Conservation (phyloP, 192 early-diverging fungal species). For the Phycomyces blakesleeanus region DNA sequence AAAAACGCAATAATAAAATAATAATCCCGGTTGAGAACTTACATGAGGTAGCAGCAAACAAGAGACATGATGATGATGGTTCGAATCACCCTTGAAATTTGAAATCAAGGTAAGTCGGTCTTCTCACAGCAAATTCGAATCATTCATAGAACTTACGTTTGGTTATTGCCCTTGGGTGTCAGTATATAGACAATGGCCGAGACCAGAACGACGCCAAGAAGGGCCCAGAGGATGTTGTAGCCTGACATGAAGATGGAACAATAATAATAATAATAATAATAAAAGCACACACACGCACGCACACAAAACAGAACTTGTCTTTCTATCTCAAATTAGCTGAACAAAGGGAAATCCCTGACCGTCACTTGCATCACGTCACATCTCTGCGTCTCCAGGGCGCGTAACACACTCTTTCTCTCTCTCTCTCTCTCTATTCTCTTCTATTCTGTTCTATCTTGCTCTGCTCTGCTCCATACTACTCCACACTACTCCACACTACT, state of each 20-base stretch:
- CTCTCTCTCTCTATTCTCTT: neutral
- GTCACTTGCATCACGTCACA: neutral
- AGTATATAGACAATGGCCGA: constrained; percentile 47
- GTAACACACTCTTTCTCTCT: neutral
- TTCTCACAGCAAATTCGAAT: neutral
- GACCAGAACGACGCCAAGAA: constrained; percentile 41
- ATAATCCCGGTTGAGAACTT: constrained; percentile 25
- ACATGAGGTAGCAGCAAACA: constrained; percentile 59
- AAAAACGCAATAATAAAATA: neutral
- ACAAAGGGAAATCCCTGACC: neutral
- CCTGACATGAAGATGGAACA: constrained; percentile 40
- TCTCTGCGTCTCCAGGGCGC: neutral
- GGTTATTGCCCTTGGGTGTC: constrained; percentile 55
- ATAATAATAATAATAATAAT: neutral
- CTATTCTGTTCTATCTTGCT: neutral
- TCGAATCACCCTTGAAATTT: constrained; percentile 46
- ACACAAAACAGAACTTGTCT: neutral
- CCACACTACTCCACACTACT: too few species aligned
- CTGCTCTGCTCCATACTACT: too few species aligned
- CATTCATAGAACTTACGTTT: constrained; percentile 47
- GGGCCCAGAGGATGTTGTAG: constrained; percentile 51
- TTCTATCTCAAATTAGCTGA: too few species aligned
- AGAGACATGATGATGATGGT: constrained; percentile 57
- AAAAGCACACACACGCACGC: neutral
- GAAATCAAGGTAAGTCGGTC: neutral